phyloP scores from a whole-genome alignment of 495 filamentous ascomycete species.

The Tirmania nivea region DNA sequence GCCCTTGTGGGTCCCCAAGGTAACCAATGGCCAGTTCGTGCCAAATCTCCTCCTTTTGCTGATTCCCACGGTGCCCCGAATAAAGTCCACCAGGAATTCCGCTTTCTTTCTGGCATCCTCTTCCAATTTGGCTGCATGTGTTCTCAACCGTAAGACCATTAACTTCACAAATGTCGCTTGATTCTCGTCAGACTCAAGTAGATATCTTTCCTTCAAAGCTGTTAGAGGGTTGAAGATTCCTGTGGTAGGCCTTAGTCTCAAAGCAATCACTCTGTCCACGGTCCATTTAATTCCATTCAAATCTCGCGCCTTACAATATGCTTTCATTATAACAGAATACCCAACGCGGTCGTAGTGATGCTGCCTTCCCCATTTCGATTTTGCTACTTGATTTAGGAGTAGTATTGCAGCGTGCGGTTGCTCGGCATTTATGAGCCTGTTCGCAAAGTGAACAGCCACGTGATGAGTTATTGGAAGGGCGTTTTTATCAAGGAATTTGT shows the following conservation, averaged over 20 bases:
- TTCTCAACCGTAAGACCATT: background rate
- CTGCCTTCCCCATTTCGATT: conserved; percentile 9
- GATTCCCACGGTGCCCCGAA: background rate
- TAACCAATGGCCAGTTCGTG: background rate
- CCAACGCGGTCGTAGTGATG: conserved; percentile 10
- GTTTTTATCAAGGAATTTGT: conserved; percentile 8
- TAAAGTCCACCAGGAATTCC: background rate
- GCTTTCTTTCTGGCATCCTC: background rate
- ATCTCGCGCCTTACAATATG: conserved; percentile 12
- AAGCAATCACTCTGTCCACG: conserved; percentile 6
- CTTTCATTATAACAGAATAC: conserved; percentile 11
- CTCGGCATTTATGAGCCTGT: conserved; percentile 2
- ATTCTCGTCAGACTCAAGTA: background rate
- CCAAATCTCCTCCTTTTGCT: background rate
- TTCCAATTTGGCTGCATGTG: background rate
- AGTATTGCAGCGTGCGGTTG: conserved; percentile 10
- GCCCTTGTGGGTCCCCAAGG: background rate
- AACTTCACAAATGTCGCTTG: background rate
- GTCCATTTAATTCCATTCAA: conserved; percentile 10
- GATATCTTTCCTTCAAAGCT: background rate
- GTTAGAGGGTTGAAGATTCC: background rate
- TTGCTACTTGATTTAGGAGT: conserved; percentile 12
- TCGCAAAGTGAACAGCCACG: conserved; percentile 10
- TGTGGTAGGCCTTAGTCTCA: background rate
- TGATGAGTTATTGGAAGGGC: conserved; percentile 11